Percentiles rank a stretch among this genome's conserved stretches.
These are phyloP conservation scores for Ettlia oleoabundans DNA, from an alignment of 139 green algal genomes.

Conservation along the genomic window DNA sequence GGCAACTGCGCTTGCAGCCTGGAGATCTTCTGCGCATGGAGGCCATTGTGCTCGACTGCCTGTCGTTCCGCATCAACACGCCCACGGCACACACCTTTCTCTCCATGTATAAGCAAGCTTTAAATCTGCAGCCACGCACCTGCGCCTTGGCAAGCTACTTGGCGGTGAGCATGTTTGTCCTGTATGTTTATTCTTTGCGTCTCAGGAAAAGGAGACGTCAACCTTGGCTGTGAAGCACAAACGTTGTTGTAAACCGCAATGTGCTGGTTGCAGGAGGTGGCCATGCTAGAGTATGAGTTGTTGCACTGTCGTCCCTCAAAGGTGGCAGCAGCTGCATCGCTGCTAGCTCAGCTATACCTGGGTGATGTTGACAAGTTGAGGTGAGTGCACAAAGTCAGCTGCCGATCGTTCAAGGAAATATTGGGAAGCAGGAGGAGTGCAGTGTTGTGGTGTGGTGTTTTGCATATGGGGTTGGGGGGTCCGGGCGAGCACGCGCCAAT, in stretches of 20 bases:
- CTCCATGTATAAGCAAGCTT: slow-evolving; percentile 47
- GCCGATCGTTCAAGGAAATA: background rate
- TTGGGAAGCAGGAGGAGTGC: background rate
- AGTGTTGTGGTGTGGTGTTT: background rate
- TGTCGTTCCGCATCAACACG: slow-evolving; percentile 50
- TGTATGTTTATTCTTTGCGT: too few species aligned
- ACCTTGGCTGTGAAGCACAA: background rate
- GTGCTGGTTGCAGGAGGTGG: slow-evolving; percentile 47
- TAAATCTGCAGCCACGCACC: slow-evolving; percentile 30
- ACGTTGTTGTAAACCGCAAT: background rate
- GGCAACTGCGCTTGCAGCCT: slow-evolving; percentile 17
- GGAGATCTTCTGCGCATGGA: slow-evolving; percentile 65
- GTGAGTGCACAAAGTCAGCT: background rate
- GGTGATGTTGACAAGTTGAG: background rate
- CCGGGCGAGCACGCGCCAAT: too few species aligned
- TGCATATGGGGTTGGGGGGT: background rate
- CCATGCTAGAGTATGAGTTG: slow-evolving; percentile 52
- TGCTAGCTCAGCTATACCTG: slow-evolving; percentile 37
- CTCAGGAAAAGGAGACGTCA: too few species aligned
- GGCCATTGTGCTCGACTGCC: slow-evolving; percentile 53
- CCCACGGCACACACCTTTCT: slow-evolving; percentile 64
- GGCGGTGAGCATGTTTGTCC: slow-evolving; percentile 40
- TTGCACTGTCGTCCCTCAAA: slow-evolving; percentile 37
- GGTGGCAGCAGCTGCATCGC: slow-evolving; percentile 42
- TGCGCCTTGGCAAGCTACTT: slow-evolving; percentile 53